Percentiles rank a stretch among this genome's conserved stretches.
These are phyloP conservation scores for Ustilago loliicola DNA, from an alignment of 1,284 basidiomycete genomes.

Conservation along the genomic window DNA sequence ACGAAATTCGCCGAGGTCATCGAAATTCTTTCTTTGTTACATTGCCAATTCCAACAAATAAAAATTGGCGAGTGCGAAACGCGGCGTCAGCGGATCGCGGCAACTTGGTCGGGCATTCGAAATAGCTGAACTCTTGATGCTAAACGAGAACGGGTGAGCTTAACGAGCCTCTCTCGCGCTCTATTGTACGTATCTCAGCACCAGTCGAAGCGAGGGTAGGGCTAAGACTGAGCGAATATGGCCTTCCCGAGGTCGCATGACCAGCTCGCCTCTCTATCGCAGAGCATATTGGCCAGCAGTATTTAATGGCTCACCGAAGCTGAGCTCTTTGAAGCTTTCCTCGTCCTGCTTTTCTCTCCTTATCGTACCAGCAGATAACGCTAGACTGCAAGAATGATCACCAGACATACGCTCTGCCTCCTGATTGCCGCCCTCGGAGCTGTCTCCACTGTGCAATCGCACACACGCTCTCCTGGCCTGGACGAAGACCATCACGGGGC, in stretches of 20 bases:
- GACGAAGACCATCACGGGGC: conserved; percentile 51
- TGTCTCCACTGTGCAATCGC: conserved; percentile 19
- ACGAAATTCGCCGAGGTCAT: conserved; percentile 35
- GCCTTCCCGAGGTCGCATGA: conserved; percentile 6
- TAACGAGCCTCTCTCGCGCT: conserved; percentile 12
- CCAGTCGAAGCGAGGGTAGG: not conserved
- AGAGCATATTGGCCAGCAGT: not conserved
- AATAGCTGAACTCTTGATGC: not conserved
- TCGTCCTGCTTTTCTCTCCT: not conserved
- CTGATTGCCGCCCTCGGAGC: conserved; percentile 12
- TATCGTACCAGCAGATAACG: not conserved
- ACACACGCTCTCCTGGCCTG: conserved; percentile 34
- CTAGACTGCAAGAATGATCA: conserved; percentile 13
- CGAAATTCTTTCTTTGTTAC: conserved; percentile 15
- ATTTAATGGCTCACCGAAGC: conserved; percentile 1
- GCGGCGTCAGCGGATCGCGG: conserved; percentile 23
- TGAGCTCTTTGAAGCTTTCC: not conserved
- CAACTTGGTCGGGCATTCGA: conserved; percentile 17
- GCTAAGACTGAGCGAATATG: conserved; percentile 4
- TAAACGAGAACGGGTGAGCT: conserved; percentile 20
- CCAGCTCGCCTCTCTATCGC: not conserved
- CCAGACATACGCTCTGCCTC: conserved; percentile 3
- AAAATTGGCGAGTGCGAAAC: conserved; percentile 5
- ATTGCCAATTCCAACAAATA: not conserved
- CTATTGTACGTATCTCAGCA: not conserved